These are phyloP conservation scores for Amphibolis antarctica DNA, from an alignment of 106 monocot species.

Conservation along the genomic window DNA sequence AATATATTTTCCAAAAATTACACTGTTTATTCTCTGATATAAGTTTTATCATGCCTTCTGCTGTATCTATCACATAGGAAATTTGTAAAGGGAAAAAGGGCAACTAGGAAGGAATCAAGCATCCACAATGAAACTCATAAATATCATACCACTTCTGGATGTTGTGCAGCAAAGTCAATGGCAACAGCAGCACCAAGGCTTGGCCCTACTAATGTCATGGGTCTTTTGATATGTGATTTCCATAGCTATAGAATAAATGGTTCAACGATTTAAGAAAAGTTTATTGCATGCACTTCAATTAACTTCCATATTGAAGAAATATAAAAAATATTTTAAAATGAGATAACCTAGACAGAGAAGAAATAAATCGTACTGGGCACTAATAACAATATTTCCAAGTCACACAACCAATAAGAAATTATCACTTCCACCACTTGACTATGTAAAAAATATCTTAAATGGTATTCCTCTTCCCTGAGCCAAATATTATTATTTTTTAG, in stretches of 20 bases:
- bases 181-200: constrained; percentile 97
- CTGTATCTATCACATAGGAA: not conserved
- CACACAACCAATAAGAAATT: no score
- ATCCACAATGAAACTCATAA: no score
- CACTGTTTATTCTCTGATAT: not conserved
- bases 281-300: no score
- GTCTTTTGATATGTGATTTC: constrained; percentile 61
- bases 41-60: not conserved
- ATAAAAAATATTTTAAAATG: not conserved
- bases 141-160: constrained; percentile 74
- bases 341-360: not conserved
- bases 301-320: not conserved
- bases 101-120: not conserved
- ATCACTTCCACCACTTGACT: no score
- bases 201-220: constrained; percentile 84
- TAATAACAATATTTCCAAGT: no score
- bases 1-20: not conserved
- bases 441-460: no score
- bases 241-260: constrained; percentile 39
- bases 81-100: not conserved
- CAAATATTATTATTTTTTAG: no score
- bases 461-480: no score
- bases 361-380: no score
- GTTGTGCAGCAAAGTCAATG: constrained; percentile 61
- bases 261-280: not conserved